Conservation (phyloP, 1,284 basidiomycete species). For the Coniferiporia sulphurascens region DNA sequence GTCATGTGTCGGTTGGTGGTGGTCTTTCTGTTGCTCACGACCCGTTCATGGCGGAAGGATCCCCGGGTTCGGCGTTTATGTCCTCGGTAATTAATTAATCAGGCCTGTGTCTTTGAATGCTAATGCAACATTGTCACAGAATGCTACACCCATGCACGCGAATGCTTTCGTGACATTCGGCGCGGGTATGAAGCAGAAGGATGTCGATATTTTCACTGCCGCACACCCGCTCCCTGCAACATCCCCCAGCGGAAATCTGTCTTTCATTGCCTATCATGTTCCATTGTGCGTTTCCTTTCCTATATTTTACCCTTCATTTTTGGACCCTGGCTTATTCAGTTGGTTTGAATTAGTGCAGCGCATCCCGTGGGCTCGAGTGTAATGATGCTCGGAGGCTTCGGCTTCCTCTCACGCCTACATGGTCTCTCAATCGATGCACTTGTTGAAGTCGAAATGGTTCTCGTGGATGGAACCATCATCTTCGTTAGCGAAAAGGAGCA, state of each 20-base stretch:
- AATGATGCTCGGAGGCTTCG: conserved; percentile 86
- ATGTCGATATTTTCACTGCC: conserved; percentile 74
- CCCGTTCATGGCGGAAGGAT: neutral
- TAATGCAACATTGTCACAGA: neutral
- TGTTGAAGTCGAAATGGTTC: conserved; percentile 81
- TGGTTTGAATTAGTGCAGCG: conserved; percentile 45
- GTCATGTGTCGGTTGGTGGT: neutral
- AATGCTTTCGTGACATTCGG: conserved; percentile 80
- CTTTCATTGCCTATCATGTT: conserved; percentile 75
- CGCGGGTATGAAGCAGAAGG: conserved; percentile 76
- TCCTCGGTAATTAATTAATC: neutral
- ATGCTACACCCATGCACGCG: conserved; percentile 51
- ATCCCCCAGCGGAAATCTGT: conserved; percentile 42
- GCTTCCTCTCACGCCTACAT: conserved; percentile 78
- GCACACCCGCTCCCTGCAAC: conserved; percentile 60
- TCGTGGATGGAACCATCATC: conserved; percentile 74
- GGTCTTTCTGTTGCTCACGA: neutral
- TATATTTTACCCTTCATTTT: conserved; percentile 8
- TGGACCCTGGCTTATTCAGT: conserved; percentile 13
- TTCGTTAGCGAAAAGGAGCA: conserved; percentile 63
- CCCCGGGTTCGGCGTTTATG: neutral
- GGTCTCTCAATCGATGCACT: conserved; percentile 84
- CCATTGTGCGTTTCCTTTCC: conserved; percentile 56
- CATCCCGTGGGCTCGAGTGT: conserved; percentile 77
- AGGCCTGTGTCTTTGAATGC: too few species aligned